Evolutionary conservation across 768 basidiomycete genomes (phyloP), one percentile per base, ranked within the genome.

Genomic region (Mycena vitilis): DNA sequence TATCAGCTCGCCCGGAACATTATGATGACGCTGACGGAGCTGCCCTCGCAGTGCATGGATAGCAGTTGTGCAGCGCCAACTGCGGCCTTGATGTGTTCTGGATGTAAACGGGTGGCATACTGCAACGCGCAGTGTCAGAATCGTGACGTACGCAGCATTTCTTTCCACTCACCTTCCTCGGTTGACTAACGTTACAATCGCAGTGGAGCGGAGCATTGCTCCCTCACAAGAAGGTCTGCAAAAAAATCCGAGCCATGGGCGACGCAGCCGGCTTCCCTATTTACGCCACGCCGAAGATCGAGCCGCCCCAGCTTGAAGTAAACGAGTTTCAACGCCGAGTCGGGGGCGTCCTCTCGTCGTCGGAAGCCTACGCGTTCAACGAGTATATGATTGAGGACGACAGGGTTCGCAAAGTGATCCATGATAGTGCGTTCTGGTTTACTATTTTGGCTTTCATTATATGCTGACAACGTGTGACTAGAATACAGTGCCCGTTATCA

Each of bases 141-240:
- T 12, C 25, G 30, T 16, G 66, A 68, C 53, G 66, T 68, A 18
- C 48, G 54, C 60, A 54, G 16, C 10, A 34, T 58, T 53, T 62
- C n/a, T 36, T 54, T 6, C 4, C 10, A 30, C 30, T 30, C 30
- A 30, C 2, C 30, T 30, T 30, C 30, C 54, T 45, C 51, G 23
- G 12, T 45, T 3, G 5, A n/a, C 16, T 37, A 20, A 15, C 25
- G 30, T 5, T 30, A 5, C 30, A 23, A 56, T 56, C 36, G 37
- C n/a, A 20, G 66, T 68, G 66, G 66, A 36, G 37, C 34, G 66
- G 55, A 18, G 3, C 30, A 30, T 60, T 23, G 5, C 66, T 67
- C 30, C 66, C 66, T n/a, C 66, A 68, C 23, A 68, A 68, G 60
- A 62, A 57, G 44, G 60, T 68, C n/a, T 68, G 66, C 56, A 68